These are phyloP conservation scores for Microcos paniculata DNA, from an alignment of 345 rosid genomes.

Conservation along the genomic window DNA sequence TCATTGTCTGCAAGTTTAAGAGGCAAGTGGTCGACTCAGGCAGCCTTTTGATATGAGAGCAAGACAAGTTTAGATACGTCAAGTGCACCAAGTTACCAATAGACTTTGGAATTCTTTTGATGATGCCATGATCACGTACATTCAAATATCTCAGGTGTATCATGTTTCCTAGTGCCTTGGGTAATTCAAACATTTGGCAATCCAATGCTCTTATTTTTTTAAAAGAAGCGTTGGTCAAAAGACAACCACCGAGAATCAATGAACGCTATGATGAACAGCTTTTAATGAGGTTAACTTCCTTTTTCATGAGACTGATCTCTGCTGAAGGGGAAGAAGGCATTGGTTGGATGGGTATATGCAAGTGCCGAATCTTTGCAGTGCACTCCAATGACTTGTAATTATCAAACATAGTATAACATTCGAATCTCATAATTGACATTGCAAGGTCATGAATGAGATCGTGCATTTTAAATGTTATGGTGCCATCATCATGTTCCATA, in stretches of 20 bases:
- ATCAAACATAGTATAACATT: background rate
- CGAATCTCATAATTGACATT: conserved; percentile 1
- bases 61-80: background rate
- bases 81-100: background rate
- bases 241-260: background rate
- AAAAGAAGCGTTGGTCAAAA: background rate
- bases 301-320: background rate
- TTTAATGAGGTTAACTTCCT: background rate
- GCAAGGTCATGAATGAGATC: conserved; percentile 31
- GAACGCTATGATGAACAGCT: background rate
- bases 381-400: background rate
- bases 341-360: background rate
- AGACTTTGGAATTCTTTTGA: background rate
- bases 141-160: background rate
- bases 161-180: background rate
- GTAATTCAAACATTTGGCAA: background rate
- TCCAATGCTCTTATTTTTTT: conserved; percentile 5
- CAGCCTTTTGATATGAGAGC: background rate
- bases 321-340: background rate
- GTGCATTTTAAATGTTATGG: conserved; percentile 21
- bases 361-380: background rate
- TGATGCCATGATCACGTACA: accelerated
- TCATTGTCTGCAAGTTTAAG: conserved; percentile 11
- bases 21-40: conserved; percentile 3
- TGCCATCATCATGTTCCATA: background rate